Base-by-base conservation (phyloP, 2,329 filamentous ascomycete species). In the Oidium heveae region DNA sequence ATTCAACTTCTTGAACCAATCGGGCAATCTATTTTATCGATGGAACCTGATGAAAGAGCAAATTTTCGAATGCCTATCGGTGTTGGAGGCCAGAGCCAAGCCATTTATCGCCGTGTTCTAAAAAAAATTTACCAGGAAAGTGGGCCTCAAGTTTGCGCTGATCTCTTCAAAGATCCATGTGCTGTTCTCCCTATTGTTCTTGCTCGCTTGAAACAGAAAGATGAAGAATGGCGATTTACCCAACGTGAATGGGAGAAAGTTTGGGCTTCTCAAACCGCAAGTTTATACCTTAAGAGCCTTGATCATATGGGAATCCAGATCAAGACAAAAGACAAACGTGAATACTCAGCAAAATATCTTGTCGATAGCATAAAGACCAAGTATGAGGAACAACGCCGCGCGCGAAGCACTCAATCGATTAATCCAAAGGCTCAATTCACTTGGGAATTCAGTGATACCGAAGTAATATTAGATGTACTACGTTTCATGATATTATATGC, bases 211-310 rank as follows among this genome's bases (percentile, higher is more conserved):
- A 96, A 96, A 70, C 86, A 93, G 63, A 95, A 96, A 66, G 82
- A 93, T 47, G 91, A 98, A 67, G 88, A 96, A 63, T 98, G 91
- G 91, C 86, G 94, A 59, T 88, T 93, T 61, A 89, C 86, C 6
- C 88, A 85, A 72, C 86, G 91, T 34, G 93, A 98, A 66, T 98
- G 91, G 91, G 88, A 96, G 67, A 95, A 95, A 68, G 87, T 98
- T 8, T 98, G 91, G 91, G 86, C 91, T 59, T 82, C 86, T 52
- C 91, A 96, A 69, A 96, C 89, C 24, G 84, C 94, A 64, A 82
- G 84, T 63, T 89, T 94, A 71, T 94, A 95, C 68, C 85, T 93
- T 69, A 93, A 87, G 71, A 94, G 87, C 66, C 77, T 98, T 54
- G 91, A 98, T 64, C 91, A 98, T 64, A 94, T 96, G 75, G 87